These are phyloP conservation scores for Hansenula sp. DNA, from an alignment of 1,139 yeast species.

Conservation along the genomic window DNA sequence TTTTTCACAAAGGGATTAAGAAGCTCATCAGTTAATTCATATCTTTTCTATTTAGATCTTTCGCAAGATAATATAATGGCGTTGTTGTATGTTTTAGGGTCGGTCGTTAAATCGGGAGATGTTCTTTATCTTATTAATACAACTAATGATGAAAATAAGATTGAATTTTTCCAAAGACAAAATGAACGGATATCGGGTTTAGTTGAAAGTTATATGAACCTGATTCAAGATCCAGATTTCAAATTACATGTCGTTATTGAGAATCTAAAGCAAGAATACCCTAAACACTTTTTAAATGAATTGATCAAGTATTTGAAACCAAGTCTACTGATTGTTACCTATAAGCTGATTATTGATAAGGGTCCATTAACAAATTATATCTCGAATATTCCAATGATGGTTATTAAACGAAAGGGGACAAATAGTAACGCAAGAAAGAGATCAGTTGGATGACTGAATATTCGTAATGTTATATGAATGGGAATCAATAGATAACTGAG, in stretches of 20 bases:
- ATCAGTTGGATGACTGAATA: too few species aligned
- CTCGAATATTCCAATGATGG: constrained; percentile 86
- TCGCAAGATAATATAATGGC: constrained; percentile 75
- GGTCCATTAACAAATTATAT: constrained; percentile 59
- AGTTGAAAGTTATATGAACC: constrained; percentile 9
- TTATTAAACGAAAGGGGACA: constrained; percentile 67
- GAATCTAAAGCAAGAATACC: constrained; percentile 61
- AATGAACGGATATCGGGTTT: constrained; percentile 22
- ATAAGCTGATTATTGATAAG: constrained; percentile 29
- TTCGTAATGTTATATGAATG: too few species aligned
- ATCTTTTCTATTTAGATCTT: constrained; percentile 16
- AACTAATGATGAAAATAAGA: constrained; percentile 57
- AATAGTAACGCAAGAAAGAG: too few species aligned
- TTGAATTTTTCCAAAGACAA: constrained; percentile 22
- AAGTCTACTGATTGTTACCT: constrained; percentile 77
- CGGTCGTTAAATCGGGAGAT: constrained; percentile 80
- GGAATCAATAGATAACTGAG: too few species aligned
- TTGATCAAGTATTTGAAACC: constrained; percentile 82
- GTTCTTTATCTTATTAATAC: constrained; percentile 79
- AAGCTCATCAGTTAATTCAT: constrained; percentile 5
- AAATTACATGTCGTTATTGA: constrained; percentile 21
- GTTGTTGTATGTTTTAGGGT: constrained; percentile 86
- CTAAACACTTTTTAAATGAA: constrained; percentile 80
- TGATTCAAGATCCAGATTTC: constrained; percentile 15
- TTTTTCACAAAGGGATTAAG: constrained; percentile 10